Conservation (phyloP, 495 filamentous ascomycete species). For the Tuber magnatum region DNA sequence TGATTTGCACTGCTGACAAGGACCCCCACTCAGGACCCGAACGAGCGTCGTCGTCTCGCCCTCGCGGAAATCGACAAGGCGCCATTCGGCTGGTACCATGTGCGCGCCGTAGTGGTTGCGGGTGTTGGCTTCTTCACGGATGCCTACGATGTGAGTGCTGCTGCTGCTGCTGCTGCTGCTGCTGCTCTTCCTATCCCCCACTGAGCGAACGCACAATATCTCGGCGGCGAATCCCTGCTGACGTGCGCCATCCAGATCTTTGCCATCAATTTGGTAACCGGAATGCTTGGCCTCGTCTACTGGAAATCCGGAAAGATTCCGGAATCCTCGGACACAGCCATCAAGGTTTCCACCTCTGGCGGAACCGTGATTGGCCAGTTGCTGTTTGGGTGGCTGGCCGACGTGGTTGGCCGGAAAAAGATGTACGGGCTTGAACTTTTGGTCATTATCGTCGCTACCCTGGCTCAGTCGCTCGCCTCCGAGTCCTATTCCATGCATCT, state of each 20-base stretch:
- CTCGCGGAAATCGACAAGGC: conserved; percentile 74
- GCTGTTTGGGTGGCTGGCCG: conserved; percentile 71
- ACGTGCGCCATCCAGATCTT: conserved; percentile 49
- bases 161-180: no score
- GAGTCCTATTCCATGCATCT: conserved; percentile 62
- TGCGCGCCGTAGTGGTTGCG: conserved; percentile 66
- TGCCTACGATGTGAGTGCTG: conserved; percentile 56
- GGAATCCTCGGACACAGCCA: conserved; percentile 63
- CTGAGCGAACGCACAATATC: no score
- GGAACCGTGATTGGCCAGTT: conserved; percentile 83
- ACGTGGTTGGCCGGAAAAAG: conserved; percentile 67
- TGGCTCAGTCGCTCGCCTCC: conserved; percentile 67
- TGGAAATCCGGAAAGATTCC: conserved; percentile 59
- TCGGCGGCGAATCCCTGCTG: background rate
- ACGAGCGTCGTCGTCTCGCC: conserved; percentile 65
- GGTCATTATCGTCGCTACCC: conserved; percentile 75
- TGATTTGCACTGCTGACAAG: background rate
- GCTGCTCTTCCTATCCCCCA: no score
- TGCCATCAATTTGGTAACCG: conserved; percentile 63
- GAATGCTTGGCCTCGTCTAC: conserved; percentile 67
- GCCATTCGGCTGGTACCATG: conserved; percentile 72
- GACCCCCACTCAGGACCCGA: conserved; percentile 53
- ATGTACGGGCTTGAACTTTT: conserved; percentile 89
- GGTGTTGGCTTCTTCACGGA: conserved; percentile 82
- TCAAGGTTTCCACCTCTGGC: conserved; percentile 81